Evolutionary conservation across 2,329 filamentous ascomycete genomes (phyloP).

Genomic region (Xylariomycetidae sp.): DNA sequence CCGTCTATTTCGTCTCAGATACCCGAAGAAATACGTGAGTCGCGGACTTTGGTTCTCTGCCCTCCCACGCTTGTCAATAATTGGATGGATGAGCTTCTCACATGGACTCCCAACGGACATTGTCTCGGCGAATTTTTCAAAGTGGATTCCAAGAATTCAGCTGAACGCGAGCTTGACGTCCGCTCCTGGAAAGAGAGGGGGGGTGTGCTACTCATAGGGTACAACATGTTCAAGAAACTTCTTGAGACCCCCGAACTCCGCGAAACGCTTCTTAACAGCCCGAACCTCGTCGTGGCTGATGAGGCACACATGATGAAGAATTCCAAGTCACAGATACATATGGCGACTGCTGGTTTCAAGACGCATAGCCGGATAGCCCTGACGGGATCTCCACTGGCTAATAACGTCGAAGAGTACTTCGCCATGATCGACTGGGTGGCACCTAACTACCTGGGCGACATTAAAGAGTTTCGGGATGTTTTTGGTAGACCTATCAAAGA

Average conservation of each 20-base stretch:
- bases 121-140: conserved; percentile 53
- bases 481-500: conserved; percentile 69
- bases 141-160: conserved; percentile 37
- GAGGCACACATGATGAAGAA: conserved; percentile 83
- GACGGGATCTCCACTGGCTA: conserved; percentile 81
- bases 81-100: conserved; percentile 72
- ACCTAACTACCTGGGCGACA: conserved; percentile 68
- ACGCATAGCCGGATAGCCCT: conserved; percentile 74
- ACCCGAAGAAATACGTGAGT: conserved; percentile 56
- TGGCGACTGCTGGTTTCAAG: conserved; percentile 53
- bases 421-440: conserved; percentile 86
- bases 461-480: conserved; percentile 62
- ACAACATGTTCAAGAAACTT: conserved; percentile 55
- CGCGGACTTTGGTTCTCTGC: conserved; percentile 68
- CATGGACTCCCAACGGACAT: conserved; percentile 57
- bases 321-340: conserved; percentile 43
- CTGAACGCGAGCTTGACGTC: conserved; percentile 42
- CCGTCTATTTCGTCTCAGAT: conserved; percentile 58
- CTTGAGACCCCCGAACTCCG: conserved; percentile 20
- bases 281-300: conserved; percentile 76
- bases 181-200: conserved; percentile 58
- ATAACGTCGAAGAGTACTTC: conserved; percentile 79
- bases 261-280: conserved; percentile 50
- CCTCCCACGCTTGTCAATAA: conserved; percentile 73
- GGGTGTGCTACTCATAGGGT: conserved; percentile 74